Evolutionary conservation across 2,329 filamentous ascomycete genomes (phyloP).

Genomic region (Aspergillus pseudoviridinutans): DNA sequence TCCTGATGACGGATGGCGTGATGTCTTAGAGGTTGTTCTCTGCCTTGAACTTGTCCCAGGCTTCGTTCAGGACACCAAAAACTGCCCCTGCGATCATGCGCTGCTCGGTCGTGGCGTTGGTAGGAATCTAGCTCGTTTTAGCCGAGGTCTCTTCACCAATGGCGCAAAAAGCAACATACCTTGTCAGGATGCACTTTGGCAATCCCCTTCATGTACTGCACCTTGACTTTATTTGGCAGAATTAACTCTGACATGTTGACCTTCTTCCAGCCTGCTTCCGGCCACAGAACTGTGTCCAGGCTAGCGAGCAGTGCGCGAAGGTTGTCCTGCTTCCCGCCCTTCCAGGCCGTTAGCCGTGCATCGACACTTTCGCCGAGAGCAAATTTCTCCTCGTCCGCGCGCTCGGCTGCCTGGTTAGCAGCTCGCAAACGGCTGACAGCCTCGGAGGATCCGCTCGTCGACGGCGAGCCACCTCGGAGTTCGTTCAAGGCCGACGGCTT

Average conservation of each 20-base stretch:
- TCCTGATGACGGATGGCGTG: neutral
- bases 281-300: slow-evolving; percentile 86
- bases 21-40: slow-evolving; percentile 53
- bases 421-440: slow-evolving; percentile 78
- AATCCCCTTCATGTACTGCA: slow-evolving; percentile 98
- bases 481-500: slow-evolving; percentile 31
- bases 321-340: slow-evolving; percentile 88
- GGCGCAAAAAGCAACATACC: slow-evolving; percentile 53
- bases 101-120: slow-evolving; percentile 62
- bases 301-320: slow-evolving; percentile 81
- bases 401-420: slow-evolving; percentile 80
- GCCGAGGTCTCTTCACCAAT: neutral
- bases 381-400: slow-evolving; percentile 88
- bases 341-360: slow-evolving; percentile 73
- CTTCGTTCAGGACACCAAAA: slow-evolving; percentile 62
- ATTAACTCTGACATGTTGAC: slow-evolving; percentile 91
- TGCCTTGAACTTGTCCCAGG: slow-evolving; percentile 65
- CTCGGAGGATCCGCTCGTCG: slow-evolving; percentile 54
- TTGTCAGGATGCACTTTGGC: slow-evolving; percentile 98
- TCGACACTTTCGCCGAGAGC: slow-evolving; percentile 83
- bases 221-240: slow-evolving; percentile 91
- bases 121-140: slow-evolving; percentile 50
- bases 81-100: slow-evolving; percentile 64
- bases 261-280: slow-evolving; percentile 92
- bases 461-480: slow-evolving; percentile 36